phyloP scores from a whole-genome alignment of 305 asterid species.

The Withania somnifera region DNA sequence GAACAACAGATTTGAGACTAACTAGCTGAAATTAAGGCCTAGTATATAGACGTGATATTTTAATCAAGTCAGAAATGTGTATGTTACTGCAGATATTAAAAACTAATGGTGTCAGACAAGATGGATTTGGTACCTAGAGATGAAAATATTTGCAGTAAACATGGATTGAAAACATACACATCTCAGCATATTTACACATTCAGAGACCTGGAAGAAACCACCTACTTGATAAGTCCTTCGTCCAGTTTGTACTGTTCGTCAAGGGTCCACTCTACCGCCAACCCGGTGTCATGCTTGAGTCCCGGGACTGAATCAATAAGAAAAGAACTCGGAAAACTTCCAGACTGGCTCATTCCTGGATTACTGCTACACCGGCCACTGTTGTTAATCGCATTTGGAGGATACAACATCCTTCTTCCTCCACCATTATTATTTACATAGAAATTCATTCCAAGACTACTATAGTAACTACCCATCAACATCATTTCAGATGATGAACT shows the following conservation, averaged over 20 bases:
- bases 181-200: not conserved
- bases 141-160: not conserved
- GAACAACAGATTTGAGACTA: not conserved
- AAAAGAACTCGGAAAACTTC: slow-evolving; percentile 22
- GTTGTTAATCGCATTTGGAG: slow-evolving; percentile 1
- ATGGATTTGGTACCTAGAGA: not conserved
- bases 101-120: not conserved
- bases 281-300: slow-evolving; percentile 63
- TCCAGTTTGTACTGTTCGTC: slow-evolving; percentile 71
- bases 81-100: not conserved
- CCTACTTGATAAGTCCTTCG: slow-evolving; percentile 83
- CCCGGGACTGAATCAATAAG: slow-evolving; percentile 61
- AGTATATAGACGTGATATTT: not conserved
- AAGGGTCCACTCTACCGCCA: slow-evolving; percentile 72
- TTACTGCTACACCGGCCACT: not conserved
- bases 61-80: not conserved
- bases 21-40: not conserved
- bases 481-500: slow-evolving; percentile 14
- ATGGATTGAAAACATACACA: not conserved
- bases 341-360: slow-evolving; percentile 12
- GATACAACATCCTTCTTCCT: slow-evolving; percentile 10
- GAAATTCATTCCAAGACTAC: slow-evolving; percentile 1
- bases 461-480: slow-evolving; percentile 7
- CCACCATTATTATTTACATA: slow-evolving; percentile 5
- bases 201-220: slow-evolving; percentile 26